Evolutionary conservation across 148 eudicot species (phyloP), one percentile per base, ranked within the genome.

Genomic region (Silene latifolia): DNA sequence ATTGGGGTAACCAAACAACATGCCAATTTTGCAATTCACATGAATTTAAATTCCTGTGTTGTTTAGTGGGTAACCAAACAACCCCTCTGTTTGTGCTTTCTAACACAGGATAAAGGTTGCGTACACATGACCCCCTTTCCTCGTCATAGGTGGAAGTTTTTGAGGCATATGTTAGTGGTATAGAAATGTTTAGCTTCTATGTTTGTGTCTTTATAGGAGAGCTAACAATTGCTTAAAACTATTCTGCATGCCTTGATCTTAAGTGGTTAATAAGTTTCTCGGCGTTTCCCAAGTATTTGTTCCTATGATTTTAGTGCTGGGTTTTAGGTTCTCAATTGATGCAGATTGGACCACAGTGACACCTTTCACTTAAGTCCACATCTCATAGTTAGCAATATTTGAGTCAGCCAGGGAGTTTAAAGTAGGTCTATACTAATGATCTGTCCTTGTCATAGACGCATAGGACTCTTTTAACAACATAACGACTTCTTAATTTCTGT

Each of bases 171-270:
- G 66, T 18, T 73, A n/a, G n/a, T n/a, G n/a, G n/a, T n/a, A n/a
- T n/a, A n/a, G n/a, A n/a, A n/a, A n/a, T n/a, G n/a, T n/a, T n/a
- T n/a, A n/a, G n/a, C n/a, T n/a, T 62, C 46, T 21, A 39, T 65
- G 69, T 72, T 72, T 79, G 60, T 51, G 15, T 57, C 39, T 8
- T 76, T 46, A 19, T 27, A 27, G 44, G 69, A 35, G 17, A 27
- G 14, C 15, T 27, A 18, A 32, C 58, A 24, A 47, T 32, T 32
- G 35, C 35, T 32, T 32, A 32, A 32, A 32, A 32, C 3, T 47
- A 46, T 44, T 25, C 42, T 27, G n/a, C 1, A 63, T 63, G 17
- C 18, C 19, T 25, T 63, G 39, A 25, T 58, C 23, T 4, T 58
- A 58, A 19, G 24, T 58, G 24, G 20, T 58, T 19, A 2, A 39